These are phyloP conservation scores for Backusella sp. DNA, from an alignment of 192 early-diverging fungal genomes.

Conservation along the genomic window DNA sequence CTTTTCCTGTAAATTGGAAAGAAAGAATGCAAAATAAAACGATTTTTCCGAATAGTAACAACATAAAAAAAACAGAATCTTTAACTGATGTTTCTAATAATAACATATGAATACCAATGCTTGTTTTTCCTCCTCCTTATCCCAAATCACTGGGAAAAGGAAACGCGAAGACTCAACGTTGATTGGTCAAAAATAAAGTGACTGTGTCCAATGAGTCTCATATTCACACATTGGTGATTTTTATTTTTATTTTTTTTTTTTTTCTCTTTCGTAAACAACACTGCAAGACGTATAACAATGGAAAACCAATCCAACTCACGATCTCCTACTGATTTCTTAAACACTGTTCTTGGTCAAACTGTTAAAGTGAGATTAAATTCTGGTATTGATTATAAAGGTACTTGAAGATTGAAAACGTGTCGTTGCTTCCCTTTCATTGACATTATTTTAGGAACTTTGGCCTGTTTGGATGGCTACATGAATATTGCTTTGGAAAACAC, in stretches of 20 bases:
- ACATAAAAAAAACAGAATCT: not conserved
- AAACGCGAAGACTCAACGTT: not conserved
- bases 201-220: not conserved
- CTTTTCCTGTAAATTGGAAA: not conserved
- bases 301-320: conserved; percentile 38
- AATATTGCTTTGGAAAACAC: conserved; percentile 97
- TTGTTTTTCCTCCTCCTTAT: not conserved
- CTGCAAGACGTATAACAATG: conserved; percentile 1
- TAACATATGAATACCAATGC: not conserved
- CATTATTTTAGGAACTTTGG: conserved; percentile 62
- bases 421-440: not conserved
- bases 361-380: conserved; percentile 96
- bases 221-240: not conserved
- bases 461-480: conserved; percentile 96
- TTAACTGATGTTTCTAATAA: not conserved
- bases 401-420: not conserved
- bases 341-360: conserved; percentile 75
- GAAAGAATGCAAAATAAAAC: not conserved
- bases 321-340: conserved; percentile 89
- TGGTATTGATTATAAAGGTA: conserved; percentile 94
- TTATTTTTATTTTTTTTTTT: not conserved
- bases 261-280: not conserved
- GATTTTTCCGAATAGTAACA: not conserved
- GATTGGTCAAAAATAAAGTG: not conserved
- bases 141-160: not conserved